These are phyloP conservation scores for Takashimella tepidaria DNA, from an alignment of 1,284 basidiomycete species.

Conservation along the genomic window DNA sequence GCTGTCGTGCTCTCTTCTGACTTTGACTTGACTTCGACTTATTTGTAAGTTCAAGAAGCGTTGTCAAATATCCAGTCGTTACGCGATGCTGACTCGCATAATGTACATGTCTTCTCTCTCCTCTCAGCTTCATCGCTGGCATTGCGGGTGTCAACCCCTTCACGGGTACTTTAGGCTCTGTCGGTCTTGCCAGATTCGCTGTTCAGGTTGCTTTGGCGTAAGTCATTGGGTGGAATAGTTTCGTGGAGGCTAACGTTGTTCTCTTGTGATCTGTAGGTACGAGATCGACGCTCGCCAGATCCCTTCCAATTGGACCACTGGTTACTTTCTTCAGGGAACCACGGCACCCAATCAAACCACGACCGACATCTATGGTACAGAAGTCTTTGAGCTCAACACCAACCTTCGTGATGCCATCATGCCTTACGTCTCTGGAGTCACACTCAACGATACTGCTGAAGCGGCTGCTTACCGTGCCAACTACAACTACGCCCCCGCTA, in stretches of 20 bases:
- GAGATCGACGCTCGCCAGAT: slow-evolving; percentile 53
- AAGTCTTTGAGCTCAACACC: slow-evolving; percentile 55
- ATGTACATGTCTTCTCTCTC: background rate
- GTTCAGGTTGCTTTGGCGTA: slow-evolving; percentile 52
- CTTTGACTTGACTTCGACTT: slow-evolving; percentile 52
- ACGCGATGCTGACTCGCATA: background rate
- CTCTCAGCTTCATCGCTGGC: slow-evolving; percentile 46
- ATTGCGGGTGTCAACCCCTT: slow-evolving; percentile 53
- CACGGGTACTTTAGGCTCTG: slow-evolving; percentile 49
- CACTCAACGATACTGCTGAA: slow-evolving; percentile 45
- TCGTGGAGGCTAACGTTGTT: slow-evolving; percentile 10
- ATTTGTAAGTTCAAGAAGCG: slow-evolving; percentile 45
- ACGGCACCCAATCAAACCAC: slow-evolving; percentile 42
- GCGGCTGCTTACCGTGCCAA: slow-evolving; percentile 39
- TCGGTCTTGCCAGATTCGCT: slow-evolving; percentile 51
- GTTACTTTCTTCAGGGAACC: slow-evolving; percentile 47
- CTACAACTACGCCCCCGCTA: slow-evolving; percentile 46
- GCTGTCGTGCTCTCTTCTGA: slow-evolving; percentile 29
- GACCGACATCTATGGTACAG: slow-evolving; percentile 51
- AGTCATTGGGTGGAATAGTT: no score
- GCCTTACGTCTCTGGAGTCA: slow-evolving; percentile 41
- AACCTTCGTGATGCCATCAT: slow-evolving; percentile 49
- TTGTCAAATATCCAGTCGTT: no score
- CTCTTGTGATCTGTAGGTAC: slow-evolving; percentile 34
- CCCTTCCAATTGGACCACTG: slow-evolving; percentile 50